Percentiles rank a stretch among this genome's conserved stretches.
Conservation (phyloP, 192 early-diverging fungal species). For the Pecoramyces ruminantium region DNA sequence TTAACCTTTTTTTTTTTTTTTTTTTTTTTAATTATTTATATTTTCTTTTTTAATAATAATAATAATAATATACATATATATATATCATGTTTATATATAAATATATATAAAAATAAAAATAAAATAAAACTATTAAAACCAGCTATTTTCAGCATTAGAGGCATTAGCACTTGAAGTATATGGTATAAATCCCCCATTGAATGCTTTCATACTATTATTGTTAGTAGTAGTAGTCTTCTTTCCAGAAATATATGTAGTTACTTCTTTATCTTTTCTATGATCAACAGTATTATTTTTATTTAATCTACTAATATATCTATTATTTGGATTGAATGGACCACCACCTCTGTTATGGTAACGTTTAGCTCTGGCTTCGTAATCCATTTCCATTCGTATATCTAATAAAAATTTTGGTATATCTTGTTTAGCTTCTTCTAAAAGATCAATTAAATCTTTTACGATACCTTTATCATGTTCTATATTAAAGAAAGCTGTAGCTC, state of each 20-base stretch:
- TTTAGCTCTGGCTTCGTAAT: neutral
- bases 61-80: too few relatives aligned
- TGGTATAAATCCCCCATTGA: neutral
- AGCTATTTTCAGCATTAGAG: neutral
- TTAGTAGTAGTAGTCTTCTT: neutral
- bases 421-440: conserved; percentile 87
- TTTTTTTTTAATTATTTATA: too few relatives aligned
- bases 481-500: conserved; percentile 91
- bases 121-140: too few relatives aligned
- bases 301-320: neutral
- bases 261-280: neutral
- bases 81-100: too few relatives aligned
- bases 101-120: too few relatives aligned
- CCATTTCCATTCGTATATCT: neutral
- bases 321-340: neutral
- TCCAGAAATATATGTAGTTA: neutral
- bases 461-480: conserved; percentile 71
- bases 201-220: neutral
- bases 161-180: neutral
- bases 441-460: conserved; percentile 66
- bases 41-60: too few relatives aligned
- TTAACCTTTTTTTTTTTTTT: too few relatives aligned
- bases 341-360: neutral
- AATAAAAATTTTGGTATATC: conserved; percentile 51
- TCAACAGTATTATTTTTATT: neutral